A percentile compares a stretch with the other conserved stretches of the same genome.
These are phyloP conservation scores for Penicillium decumbens DNA, from an alignment of 2,329 filamentous ascomycete species.

Conservation along the genomic window DNA sequence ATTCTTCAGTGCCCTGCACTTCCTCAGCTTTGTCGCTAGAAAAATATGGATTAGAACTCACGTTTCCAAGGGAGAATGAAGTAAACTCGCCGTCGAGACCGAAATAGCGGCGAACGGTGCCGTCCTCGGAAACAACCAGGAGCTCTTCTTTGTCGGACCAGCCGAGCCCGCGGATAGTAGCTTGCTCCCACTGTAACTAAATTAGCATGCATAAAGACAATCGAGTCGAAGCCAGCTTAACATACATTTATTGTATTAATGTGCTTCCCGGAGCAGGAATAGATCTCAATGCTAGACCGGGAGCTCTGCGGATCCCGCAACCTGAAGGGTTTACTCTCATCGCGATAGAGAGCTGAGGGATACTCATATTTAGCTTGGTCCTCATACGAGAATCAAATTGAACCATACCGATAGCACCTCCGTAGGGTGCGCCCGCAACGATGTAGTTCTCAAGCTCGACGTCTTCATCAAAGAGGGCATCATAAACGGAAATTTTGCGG, in stretches of 20 bases:
- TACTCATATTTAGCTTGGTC: background rate
- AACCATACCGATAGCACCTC: conserved; percentile 78
- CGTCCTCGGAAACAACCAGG: conserved; percentile 81
- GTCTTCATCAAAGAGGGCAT: conserved; percentile 85
- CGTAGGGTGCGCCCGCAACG: conserved; percentile 85
- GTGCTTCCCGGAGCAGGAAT: conserved; percentile 85
- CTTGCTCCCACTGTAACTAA: conserved; percentile 70
- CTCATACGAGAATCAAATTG: background rate
- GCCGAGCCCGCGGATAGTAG: conserved; percentile 77
- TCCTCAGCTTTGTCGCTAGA: conserved; percentile 9
- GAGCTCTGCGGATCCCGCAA: conserved; percentile 66
- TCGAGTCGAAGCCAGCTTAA: background rate
- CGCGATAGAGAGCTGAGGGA: conserved; percentile 69
- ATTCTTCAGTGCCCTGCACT: conserved; percentile 69
- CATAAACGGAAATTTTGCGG: conserved; percentile 89
- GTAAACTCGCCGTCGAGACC: conserved; percentile 93
- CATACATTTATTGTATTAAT: conserved; percentile 68
- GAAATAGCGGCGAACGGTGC: conserved; percentile 83
- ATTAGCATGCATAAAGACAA: background rate
- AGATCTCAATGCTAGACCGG: conserved; percentile 87
- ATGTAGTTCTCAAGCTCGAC: conserved; percentile 93
- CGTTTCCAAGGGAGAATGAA: conserved; percentile 84
- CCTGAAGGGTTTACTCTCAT: conserved; percentile 76
- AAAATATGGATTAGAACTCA: conserved; percentile 25
- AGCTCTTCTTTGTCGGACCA: conserved; percentile 97